Percentiles rank a stretch among this genome's conserved stretches.
Conservation (phyloP, 192 early-diverging fungal genomes). For the Entomortierella lignicola region DNA sequence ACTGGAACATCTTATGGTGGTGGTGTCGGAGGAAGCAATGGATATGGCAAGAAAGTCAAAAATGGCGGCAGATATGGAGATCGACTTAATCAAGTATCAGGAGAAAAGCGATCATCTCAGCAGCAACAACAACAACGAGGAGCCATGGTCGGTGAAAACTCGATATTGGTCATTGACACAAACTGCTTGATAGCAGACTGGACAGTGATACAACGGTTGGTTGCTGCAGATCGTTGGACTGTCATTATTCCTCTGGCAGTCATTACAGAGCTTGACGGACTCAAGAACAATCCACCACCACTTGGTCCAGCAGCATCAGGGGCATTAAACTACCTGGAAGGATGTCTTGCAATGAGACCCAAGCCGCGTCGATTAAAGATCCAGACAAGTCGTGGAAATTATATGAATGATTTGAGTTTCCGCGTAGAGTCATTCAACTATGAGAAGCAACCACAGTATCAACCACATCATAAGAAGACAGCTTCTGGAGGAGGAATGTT, state of each 20-base stretch:
- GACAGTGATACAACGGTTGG: slow-evolving; percentile 54
- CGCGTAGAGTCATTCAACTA: slow-evolving; percentile 64
- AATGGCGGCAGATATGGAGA: slow-evolving; percentile 11
- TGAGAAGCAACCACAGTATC: slow-evolving; percentile 42
- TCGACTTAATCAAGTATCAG: background rate
- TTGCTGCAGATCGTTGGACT: slow-evolving; percentile 58
- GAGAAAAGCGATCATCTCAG: slow-evolving; percentile 1
- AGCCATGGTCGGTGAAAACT: slow-evolving; percentile 47
- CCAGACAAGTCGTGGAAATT: slow-evolving; percentile 68
- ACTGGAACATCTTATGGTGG: background rate
- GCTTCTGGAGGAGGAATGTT: slow-evolving; percentile 17
- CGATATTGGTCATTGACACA: slow-evolving; percentile 66
- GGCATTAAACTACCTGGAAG: slow-evolving; percentile 61
- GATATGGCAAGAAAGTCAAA: slow-evolving; percentile 8
- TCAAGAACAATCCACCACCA: slow-evolving; percentile 59
- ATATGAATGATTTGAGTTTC: slow-evolving; percentile 64
- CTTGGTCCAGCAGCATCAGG: slow-evolving; percentile 60
- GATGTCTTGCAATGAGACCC: slow-evolving; percentile 37
- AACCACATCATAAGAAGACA: slow-evolving; percentile 9
- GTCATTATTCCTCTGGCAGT: slow-evolving; percentile 67
- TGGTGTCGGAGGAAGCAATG: too few relatives aligned
- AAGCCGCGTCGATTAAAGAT: slow-evolving; percentile 58
- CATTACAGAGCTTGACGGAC: slow-evolving; percentile 68
- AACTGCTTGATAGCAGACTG: slow-evolving; percentile 69
- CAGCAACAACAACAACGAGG: slow-evolving; percentile 17